phyloP scores from a whole-genome alignment of 2,329 filamentous ascomycete genomes.

The Penicillium expansum region DNA sequence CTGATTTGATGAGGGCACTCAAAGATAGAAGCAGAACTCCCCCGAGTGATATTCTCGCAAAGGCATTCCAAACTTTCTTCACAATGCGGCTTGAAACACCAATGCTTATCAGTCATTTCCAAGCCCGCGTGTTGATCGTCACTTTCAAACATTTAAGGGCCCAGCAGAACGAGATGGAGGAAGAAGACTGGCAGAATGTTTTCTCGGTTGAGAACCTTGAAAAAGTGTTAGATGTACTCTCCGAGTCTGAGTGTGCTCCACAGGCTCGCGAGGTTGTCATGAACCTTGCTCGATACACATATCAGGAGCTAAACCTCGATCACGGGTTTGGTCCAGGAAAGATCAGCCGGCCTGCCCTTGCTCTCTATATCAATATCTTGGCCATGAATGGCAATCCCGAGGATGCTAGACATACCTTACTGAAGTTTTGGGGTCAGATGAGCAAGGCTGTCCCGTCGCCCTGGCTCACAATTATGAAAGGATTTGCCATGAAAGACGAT shows the following conservation, averaged over 20 bases:
- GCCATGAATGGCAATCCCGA: slow-evolving; percentile 55
- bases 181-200: slow-evolving; percentile 35
- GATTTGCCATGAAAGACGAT: slow-evolving; percentile 59
- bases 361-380: slow-evolving; percentile 51
- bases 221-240: slow-evolving; percentile 41
- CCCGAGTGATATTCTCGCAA: slow-evolving; percentile 58
- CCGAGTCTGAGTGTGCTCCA: slow-evolving; percentile 35
- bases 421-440: slow-evolving; percentile 39
- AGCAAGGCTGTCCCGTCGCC: slow-evolving; percentile 31
- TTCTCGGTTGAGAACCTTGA: slow-evolving; percentile 42
- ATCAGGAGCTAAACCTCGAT: slow-evolving; percentile 37
- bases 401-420: slow-evolving; percentile 52
- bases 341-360: slow-evolving; percentile 39
- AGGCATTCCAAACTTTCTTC: slow-evolving; percentile 66
- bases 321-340: slow-evolving; percentile 43
- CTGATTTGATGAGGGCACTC: slow-evolving; percentile 63
- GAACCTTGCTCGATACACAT: slow-evolving; percentile 40
- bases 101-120: slow-evolving; percentile 60
- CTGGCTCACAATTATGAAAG: slow-evolving; percentile 56
- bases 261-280: slow-evolving; percentile 40
- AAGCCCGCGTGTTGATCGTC: slow-evolving; percentile 59
- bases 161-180: slow-evolving; percentile 31
- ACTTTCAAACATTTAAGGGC: slow-evolving; percentile 62
- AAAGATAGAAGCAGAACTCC: slow-evolving; percentile 65
- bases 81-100: slow-evolving; percentile 50